phyloP scores from a whole-genome alignment of 139 green algal genomes.

The Chlorella sorokiniana region DNA sequence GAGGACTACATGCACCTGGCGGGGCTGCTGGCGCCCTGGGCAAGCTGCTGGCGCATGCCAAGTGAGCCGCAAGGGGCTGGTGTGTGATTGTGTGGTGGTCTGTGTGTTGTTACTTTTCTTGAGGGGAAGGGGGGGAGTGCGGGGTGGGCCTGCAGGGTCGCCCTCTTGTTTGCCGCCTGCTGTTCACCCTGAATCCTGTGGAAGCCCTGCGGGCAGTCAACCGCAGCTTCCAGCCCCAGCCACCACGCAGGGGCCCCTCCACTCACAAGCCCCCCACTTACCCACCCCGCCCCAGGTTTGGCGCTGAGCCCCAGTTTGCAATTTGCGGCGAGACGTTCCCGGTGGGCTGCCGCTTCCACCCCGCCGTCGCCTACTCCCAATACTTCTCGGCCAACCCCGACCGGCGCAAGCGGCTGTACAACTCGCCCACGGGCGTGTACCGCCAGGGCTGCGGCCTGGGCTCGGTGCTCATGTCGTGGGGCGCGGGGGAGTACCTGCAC shows the following conservation, averaged over 20 bases:
- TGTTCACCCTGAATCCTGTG: no score
- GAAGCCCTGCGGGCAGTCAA: no score
- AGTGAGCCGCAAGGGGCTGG: no score
- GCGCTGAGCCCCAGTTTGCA: conserved; percentile 83
- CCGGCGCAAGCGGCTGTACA: conserved; percentile 66
- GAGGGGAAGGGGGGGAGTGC: neutral
- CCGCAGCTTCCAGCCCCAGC: no score
- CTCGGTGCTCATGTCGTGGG: conserved; percentile 74
- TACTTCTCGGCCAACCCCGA: conserved; percentile 81
- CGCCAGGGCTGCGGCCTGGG: conserved; percentile 51
- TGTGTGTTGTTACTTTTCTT: neutral
- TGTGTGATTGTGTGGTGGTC: no score
- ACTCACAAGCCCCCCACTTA: neutral
- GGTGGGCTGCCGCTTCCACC: conserved; percentile 83
- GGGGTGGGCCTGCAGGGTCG: no score
- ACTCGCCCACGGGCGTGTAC: conserved; percentile 68
- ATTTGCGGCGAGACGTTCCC: conserved; percentile 87
- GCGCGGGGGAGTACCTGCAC: conserved; percentile 85
- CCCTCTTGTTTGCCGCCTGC: no score
- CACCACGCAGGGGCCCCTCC: neutral
- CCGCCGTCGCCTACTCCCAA: conserved; percentile 55
- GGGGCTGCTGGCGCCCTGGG: conserved; percentile 83
- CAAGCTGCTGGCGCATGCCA: conserved; percentile 82
- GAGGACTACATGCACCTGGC: conserved; percentile 84
- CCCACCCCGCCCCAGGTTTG: conserved; percentile 56